A percentile compares a stretch with the other conserved stretches of the same genome.
phyloP scores from a whole-genome alignment of 2,329 filamentous ascomycete species.

The Aureobasidium vineae region DNA sequence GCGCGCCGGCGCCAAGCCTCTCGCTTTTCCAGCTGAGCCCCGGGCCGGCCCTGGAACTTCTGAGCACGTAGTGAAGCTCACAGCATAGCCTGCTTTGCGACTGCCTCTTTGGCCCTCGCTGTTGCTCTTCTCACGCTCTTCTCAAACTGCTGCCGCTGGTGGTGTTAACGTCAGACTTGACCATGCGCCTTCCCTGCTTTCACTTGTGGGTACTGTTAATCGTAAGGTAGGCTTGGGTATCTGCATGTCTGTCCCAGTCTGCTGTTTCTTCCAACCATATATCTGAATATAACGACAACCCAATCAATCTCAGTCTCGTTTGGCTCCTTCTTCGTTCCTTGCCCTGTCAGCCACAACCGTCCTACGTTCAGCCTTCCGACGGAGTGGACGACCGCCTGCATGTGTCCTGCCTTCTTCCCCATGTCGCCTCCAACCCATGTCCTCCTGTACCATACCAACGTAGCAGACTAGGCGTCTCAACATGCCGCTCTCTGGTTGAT shows the following conservation, averaged over 20 bases:
- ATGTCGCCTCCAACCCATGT: background rate
- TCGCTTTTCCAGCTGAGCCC: slow-evolving; percentile 29
- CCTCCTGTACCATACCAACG: background rate
- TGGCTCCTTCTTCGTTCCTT: background rate
- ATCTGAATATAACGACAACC: background rate
- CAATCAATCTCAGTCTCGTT: background rate
- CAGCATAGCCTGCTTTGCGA: background rate
- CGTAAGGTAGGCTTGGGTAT: too few relatives aligned
- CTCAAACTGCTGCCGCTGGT: background rate
- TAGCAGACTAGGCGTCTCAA: background rate
- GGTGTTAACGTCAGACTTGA: background rate
- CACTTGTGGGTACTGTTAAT: too few relatives aligned
- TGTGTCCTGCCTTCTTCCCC: background rate
- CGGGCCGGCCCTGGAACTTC: background rate
- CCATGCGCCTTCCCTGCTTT: background rate
- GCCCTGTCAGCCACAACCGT: slow-evolving; percentile 20
- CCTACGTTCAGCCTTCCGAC: slow-evolving; percentile 4
- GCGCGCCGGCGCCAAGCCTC: slow-evolving; percentile 27
- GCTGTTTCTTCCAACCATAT: background rate
- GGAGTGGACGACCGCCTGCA: background rate
- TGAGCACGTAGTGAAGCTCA: background rate
- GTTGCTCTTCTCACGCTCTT: background rate
- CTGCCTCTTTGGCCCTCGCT: background rate
- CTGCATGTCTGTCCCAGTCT: background rate
- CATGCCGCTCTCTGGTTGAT: background rate